Base-by-base conservation (phyloP, 1,284 basidiomycete genomes). In the Cystobasidium pallidum region DNA sequence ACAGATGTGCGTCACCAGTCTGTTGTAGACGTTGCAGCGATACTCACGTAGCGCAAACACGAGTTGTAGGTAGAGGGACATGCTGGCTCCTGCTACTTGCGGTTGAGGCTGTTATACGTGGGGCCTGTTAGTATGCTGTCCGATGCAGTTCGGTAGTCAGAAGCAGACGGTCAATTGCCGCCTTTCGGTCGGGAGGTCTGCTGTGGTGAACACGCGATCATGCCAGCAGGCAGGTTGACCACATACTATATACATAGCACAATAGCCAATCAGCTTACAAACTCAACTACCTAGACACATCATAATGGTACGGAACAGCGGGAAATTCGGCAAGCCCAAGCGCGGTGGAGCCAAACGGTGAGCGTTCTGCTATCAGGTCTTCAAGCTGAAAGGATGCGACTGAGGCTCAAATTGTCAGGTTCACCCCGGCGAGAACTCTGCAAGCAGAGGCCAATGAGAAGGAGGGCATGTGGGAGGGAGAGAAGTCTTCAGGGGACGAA, bases 401-500 rank as follows among this genome's bases (percentile, higher is more conserved):
- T 65, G 24, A 45, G 10, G 10, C 28, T 61, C 28, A 17, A 30
- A 19, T 21, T 43, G 51, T 17, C 34, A 71, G 68, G 24, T 71
- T 71, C 39, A 71, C 68, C 10, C 49, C 59, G 54, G 68, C 61
- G n/a, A 61, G 68, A 30, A 59, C 52, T 59, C 51, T 71, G 15
- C 36, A 17, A 43, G 68, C 68, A 63, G 59, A 71, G 26, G 59
- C 68, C 10, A n/a, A 64, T 3, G 67, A 70, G 13, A 57, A 54
- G 21, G 68, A 41, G 21, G 68, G 68, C 54, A 71, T 71, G 68
- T 64, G 67, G 67, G 85, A 84, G 75, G 77, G 62, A 0, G 76
- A 78, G 74, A 80, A 78, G 68, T 77, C 78, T 62, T 77, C 77
- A 28, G 75, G 77, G 34, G 78, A 78, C 21, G 74, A 77, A 36